A percentile compares a stretch with the other conserved stretches of the same genome.
Conservation (phyloP, 257 asterid species). For the Misopates orontium region DNA sequence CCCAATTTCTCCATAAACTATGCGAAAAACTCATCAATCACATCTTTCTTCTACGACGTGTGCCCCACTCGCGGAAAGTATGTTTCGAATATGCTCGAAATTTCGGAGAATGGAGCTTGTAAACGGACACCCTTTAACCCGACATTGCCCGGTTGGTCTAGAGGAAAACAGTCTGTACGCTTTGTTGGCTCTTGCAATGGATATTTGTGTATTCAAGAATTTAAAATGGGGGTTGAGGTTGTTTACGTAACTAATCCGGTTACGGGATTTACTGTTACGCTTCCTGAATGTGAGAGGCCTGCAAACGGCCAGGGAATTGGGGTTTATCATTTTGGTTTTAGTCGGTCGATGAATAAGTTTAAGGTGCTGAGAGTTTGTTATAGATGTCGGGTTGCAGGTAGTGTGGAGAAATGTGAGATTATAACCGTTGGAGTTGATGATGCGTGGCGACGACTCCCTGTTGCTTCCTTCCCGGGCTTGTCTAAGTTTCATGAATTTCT, state of each 20-base stretch:
- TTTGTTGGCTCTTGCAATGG: slow-evolving; percentile 8
- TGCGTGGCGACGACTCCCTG: not conserved
- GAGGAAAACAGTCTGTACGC: not conserved
- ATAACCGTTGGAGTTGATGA: not conserved
- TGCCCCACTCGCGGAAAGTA: not conserved
- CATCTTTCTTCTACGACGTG: not conserved
- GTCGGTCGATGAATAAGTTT: too few relatives aligned
- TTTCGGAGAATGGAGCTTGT: slow-evolving; percentile 5
- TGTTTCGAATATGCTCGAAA: slow-evolving; percentile 9
- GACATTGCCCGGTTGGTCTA: not conserved
- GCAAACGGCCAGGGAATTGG: too few relatives aligned
- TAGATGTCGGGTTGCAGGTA: too few relatives aligned
- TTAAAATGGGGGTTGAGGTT: not conserved
- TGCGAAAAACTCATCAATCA: not conserved
- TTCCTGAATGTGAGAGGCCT: too few relatives aligned
- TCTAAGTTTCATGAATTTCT: not conserved
- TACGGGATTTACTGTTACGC: not conserved
- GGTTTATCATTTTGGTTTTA: too few relatives aligned
- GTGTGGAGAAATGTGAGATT: not conserved
- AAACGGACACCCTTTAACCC: not conserved
- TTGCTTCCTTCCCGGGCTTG: not conserved
- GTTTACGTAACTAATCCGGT: slow-evolving; percentile 5
- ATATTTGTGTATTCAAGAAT: not conserved
- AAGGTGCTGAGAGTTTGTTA: too few relatives aligned
- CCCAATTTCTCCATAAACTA: not conserved